phyloP scores from a whole-genome alignment of 139 green algal genomes.

The Zygnema cylindricum region DNA sequence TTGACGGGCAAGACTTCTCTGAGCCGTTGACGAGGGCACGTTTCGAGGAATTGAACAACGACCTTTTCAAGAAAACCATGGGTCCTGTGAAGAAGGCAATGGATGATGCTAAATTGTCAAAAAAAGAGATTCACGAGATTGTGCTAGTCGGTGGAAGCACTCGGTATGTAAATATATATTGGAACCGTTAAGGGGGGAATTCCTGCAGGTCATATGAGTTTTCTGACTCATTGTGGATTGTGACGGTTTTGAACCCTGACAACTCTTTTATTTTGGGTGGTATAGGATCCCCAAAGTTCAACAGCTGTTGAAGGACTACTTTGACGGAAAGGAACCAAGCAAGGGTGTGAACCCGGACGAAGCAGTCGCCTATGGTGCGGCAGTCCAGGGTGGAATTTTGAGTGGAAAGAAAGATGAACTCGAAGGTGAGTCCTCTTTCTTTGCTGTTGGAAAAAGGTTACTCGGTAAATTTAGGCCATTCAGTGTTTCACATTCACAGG shows the following conservation, averaged over 20 bases:
- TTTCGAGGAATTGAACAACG: constrained; percentile 99
- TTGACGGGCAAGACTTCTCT: constrained; percentile 93
- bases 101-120: constrained; percentile 91
- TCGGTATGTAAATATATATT: constrained; percentile 59
- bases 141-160: constrained; percentile 96
- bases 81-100: constrained; percentile 94
- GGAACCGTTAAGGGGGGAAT: not conserved
- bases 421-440: constrained; percentile 50
- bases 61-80: constrained; percentile 98
- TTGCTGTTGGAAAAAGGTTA: not conserved
- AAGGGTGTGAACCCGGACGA: constrained; percentile 77
- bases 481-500: too few relatives aligned
- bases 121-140: constrained; percentile 90
- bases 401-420: constrained; percentile 75
- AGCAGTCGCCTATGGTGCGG: constrained; percentile 70
- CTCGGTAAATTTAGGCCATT: too few relatives aligned
- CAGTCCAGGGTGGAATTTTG: constrained; percentile 83
- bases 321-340: constrained; percentile 74
- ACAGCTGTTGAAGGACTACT: constrained; percentile 90
- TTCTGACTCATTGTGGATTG: not conserved
- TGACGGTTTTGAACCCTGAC: not conserved
- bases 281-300: constrained; percentile 76
- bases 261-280: not conserved
- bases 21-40: constrained; percentile 96
- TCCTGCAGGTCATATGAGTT: not conserved